A percentile compares a stretch with the other conserved stretches of the same genome.
phyloP scores from a whole-genome alignment of 2,329 filamentous ascomycete genomes.

The Phaeophleospora eucalypticola region DNA sequence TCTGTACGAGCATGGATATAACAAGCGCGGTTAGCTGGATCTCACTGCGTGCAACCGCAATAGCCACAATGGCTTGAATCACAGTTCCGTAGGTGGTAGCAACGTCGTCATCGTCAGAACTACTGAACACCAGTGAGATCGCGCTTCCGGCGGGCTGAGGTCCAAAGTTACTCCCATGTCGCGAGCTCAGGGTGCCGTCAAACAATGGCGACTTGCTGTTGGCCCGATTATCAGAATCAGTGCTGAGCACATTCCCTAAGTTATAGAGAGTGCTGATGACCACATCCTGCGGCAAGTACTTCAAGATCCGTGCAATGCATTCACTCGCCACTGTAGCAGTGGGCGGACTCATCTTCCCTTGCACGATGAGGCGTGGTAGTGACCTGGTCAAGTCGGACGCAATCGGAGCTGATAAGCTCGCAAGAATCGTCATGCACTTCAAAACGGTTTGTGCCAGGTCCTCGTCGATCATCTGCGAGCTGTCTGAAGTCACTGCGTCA shows the following conservation, averaged over 20 bases:
- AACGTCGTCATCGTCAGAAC: constrained; percentile 73
- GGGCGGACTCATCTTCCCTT: constrained; percentile 65
- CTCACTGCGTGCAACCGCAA: constrained; percentile 76
- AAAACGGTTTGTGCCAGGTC: constrained; percentile 73
- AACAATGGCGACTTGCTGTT: constrained; percentile 42
- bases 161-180: constrained; percentile 16
- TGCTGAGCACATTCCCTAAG: constrained; percentile 89
- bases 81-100: constrained; percentile 76
- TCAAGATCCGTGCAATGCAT: constrained; percentile 76
- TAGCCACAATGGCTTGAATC: constrained; percentile 91
- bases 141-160: constrained; percentile 57
- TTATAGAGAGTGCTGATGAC: constrained; percentile 94
- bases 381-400: constrained; percentile 73
- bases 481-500: constrained; percentile 73
- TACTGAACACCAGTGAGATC: constrained; percentile 68
- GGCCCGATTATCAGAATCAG: constrained; percentile 55
- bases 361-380: constrained; percentile 82
- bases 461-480: constrained; percentile 75
- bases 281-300: constrained; percentile 81
- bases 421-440: constrained; percentile 76
- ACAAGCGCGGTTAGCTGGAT: constrained; percentile 90
- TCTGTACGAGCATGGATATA: constrained; percentile 94
- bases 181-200: constrained; percentile 42
- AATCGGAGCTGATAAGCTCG: constrained; percentile 66
- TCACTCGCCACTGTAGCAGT: constrained; percentile 76